These are phyloP conservation scores for Spergularia azorica DNA, from an alignment of 179 eudicot species.

Conservation along the genomic window DNA sequence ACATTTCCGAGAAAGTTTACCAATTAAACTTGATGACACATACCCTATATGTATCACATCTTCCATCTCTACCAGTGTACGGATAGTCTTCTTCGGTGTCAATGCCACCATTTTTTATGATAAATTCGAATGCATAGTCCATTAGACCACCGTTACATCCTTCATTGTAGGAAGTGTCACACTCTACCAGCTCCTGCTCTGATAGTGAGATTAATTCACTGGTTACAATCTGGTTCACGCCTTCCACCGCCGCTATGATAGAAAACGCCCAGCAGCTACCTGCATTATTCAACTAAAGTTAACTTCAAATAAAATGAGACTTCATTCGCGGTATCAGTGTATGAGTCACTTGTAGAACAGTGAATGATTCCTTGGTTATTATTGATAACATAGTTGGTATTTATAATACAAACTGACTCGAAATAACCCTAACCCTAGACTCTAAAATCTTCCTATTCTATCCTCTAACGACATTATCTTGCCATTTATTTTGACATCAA, in stretches of 20 bases:
- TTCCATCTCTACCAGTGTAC: constrained; percentile 57
- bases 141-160: constrained; percentile 87
- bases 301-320: too few species aligned
- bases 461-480: too few species aligned
- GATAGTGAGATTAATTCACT: constrained; percentile 67
- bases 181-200: constrained; percentile 83
- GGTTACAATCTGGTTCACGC: constrained; percentile 64
- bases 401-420: too few species aligned
- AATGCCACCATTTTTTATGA: constrained; percentile 68
- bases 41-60: constrained; percentile 62
- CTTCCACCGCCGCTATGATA: constrained; percentile 83
- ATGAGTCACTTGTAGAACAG: too few species aligned
- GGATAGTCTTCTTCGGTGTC: constrained; percentile 79
- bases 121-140: constrained; percentile 79
- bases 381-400: too few species aligned
- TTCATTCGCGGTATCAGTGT: too few species aligned
- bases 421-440: too few species aligned
- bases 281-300: constrained; percentile 13
- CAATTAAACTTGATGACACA: background rate
- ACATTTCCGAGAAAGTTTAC: background rate
- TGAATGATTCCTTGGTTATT: too few species aligned
- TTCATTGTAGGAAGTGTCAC: constrained; percentile 52
- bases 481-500: too few species aligned
- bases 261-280: constrained; percentile 98
- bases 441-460: too few species aligned